Evolutionary conservation across 176 grass and related monocot species (phyloP).

Genomic region (Elymus sibiricus): DNA sequence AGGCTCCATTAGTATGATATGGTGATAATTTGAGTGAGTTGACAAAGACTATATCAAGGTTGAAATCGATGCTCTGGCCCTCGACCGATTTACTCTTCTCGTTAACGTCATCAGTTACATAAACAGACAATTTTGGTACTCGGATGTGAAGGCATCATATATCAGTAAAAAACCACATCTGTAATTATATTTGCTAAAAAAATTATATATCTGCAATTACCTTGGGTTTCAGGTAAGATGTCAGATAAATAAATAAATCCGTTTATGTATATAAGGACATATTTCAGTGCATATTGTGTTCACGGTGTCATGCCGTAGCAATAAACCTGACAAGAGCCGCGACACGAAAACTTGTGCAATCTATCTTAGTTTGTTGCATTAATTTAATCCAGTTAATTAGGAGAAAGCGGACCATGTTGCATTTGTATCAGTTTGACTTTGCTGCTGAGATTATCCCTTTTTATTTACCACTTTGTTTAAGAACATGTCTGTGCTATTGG

Average conservation of each 20-base stretch:
- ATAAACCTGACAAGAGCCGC: too few species aligned
- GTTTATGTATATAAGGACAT: neutral
- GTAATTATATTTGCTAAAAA: neutral
- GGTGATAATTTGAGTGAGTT: constrained; percentile 15
- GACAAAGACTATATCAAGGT: constrained; percentile 21
- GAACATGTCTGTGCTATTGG: constrained; percentile 18
- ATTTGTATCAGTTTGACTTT: constrained; percentile 31
- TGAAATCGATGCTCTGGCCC: neutral
- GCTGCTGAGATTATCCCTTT: neutral
- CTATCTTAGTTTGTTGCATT: neutral
- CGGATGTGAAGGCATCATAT: too few species aligned
- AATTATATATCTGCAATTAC: neutral
- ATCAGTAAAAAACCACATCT: neutral
- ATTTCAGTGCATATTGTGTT: neutral
- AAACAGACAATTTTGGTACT: neutral
- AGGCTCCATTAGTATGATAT: neutral
- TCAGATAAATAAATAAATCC: neutral
- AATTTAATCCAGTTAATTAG: constrained; percentile 33
- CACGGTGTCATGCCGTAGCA: neutral
- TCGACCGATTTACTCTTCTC: neutral
- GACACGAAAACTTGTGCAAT: neutral
- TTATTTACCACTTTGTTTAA: neutral
- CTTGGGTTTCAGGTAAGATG: neutral
- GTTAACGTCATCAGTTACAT: constrained; percentile 18
- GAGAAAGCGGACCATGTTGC: constrained; percentile 28